Evolutionary conservation across 352 stramenopile genomes (phyloP), one percentile per base, ranked within the genome.

Genomic region (Globisporangium viniferum): DNA sequence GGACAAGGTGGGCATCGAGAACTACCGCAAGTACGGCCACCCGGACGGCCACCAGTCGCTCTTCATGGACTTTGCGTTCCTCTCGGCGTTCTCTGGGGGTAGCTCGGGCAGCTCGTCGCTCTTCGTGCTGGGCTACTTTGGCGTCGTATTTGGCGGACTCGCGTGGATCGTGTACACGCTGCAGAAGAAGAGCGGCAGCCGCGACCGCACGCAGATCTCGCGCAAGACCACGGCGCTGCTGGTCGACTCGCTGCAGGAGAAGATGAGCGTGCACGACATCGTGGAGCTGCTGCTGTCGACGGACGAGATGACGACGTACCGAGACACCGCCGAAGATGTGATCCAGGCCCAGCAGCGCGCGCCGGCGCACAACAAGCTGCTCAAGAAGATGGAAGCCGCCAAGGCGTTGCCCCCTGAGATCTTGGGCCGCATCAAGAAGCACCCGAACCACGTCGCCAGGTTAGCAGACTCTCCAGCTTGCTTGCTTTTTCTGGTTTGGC

Each of bases 211-310:
- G 59, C 78, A 90, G 56, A 65, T 92, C 44, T 92, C 84, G 1
- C 77, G 68, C 12, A 68, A 68, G 27, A 94, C 84, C 0, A 59
- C 71, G 3, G 63, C 76, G 18, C 71, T 73, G 27, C 82, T 92
- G 18, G 54, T 86, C 4, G 80, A 89, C 5, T 67, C 73, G 1
- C 72, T 94, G 39, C 75, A 77, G n/a, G 76, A 88, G 18, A 86
- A 87, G 53, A 92, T 93, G 84, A 90, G 84, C 58, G 77, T 93
- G 33, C 84, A 94, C 68, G 86, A 94, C 31, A 80, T 94, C 46
- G 79, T 92, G 41, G 86, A 94, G 69, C 59, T 93, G 62, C 73
- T 92, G 60, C 74, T 94, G 18, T 78, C 83, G n/a, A 90, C 77
- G 61, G 78, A 90, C 62, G 84, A 94, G 69, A 93, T 94, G 86